Percentiles rank a stretch among this genome's conserved stretches.
Evolutionary conservation across 2,329 filamentous ascomycete species (phyloP).

Genomic region (Colletotrichum shisoi): DNA sequence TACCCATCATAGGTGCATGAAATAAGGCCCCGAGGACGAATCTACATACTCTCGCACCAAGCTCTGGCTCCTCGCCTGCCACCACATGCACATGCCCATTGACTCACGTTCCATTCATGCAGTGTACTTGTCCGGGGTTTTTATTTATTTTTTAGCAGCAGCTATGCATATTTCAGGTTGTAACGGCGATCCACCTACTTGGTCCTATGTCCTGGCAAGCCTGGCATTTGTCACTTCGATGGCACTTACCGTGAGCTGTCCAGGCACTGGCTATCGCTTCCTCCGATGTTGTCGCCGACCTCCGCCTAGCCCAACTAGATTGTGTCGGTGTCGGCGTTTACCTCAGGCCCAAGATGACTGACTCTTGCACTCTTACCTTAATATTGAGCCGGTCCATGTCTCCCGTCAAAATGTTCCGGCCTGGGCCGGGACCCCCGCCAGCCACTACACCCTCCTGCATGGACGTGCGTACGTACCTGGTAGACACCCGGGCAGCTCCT

Average conservation of each 20-base stretch:
- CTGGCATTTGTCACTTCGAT: background rate
- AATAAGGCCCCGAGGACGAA: background rate
- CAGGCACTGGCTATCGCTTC: background rate
- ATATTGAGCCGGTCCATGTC: background rate
- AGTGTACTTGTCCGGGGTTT: background rate
- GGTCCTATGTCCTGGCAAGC: background rate
- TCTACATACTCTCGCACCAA: background rate
- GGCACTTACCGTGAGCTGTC: background rate
- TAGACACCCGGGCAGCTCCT: constrained; percentile 1
- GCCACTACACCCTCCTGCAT: background rate
- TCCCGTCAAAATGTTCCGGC: background rate
- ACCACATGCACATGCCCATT: background rate
- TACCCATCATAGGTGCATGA: background rate
- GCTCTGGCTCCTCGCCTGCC: background rate
- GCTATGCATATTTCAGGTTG: constrained; percentile 7
- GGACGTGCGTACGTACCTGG: constrained; percentile 2
- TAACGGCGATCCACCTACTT: constrained; percentile 2
- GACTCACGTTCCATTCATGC: constrained; percentile 15
- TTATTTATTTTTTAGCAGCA: background rate
- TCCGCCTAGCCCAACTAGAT: background rate
- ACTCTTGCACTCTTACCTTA: no score
- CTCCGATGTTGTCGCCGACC: background rate
- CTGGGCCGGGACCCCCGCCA: background rate
- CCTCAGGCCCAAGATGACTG: background rate
- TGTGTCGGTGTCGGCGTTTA: background rate